These are phyloP conservation scores for Coemansia erecta DNA, from an alignment of 192 early-diverging fungal species.

Conservation along the genomic window DNA sequence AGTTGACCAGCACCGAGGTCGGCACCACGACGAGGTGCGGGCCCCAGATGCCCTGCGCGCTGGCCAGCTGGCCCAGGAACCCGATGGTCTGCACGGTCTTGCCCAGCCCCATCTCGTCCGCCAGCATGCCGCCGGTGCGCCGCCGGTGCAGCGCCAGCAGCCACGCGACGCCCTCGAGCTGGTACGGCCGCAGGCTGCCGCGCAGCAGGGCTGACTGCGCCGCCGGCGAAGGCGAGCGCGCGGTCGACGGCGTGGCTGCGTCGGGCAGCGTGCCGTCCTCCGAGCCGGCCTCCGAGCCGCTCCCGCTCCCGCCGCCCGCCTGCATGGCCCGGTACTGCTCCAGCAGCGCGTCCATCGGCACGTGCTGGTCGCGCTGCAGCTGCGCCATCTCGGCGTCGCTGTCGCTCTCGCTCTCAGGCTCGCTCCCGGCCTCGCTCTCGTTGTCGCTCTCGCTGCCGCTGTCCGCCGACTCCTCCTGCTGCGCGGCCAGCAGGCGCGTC, in stretches of 20 bases:
- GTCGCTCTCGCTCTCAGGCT: not conserved
- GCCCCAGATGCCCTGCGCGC: constrained; percentile 71
- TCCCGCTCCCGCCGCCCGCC: not conserved
- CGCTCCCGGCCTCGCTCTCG: not conserved
- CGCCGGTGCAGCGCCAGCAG: constrained; percentile 82
- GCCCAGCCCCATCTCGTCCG: no score
- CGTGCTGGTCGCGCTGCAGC: constrained; percentile 62
- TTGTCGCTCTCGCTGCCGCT: constrained; percentile 12
- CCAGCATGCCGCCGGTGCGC: constrained; percentile 86
- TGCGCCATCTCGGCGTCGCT: constrained; percentile 50
- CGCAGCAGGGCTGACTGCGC: constrained; percentile 60
- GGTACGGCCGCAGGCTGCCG: constrained; percentile 80
- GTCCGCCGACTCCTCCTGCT: constrained; percentile 36
- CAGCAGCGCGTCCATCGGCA: constrained; percentile 61
- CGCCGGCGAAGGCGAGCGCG: no score
- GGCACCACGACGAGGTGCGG: constrained; percentile 95
- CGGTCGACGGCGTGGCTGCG: not conserved
- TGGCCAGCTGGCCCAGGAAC: constrained; percentile 79
- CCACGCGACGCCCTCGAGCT: constrained; percentile 89
- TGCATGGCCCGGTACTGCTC: constrained; percentile 52
- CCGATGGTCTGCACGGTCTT: constrained; percentile 96
- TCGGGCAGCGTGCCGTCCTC: not conserved
- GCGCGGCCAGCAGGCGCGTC: constrained; percentile 63
- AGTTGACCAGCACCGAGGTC: constrained; percentile 84
- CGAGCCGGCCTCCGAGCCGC: not conserved